Evolutionary conservation across 2,329 filamentous ascomycete genomes (phyloP).

Genomic region (Ophiostoma sp.): DNA sequence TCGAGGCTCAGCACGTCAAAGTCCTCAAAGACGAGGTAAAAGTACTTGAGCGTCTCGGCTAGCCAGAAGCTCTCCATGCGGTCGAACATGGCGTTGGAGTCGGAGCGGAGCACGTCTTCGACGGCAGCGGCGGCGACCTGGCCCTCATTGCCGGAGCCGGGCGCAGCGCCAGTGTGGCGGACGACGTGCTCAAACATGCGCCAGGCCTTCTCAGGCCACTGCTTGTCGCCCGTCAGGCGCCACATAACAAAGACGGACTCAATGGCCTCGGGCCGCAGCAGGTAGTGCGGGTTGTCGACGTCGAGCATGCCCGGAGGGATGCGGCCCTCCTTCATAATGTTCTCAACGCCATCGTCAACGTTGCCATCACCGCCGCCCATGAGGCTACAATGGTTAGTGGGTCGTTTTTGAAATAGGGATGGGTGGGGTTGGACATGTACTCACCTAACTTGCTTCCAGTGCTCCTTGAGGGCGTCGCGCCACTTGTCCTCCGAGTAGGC

Average conservation of each 20-base stretch:
- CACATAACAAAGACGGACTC: constrained; percentile 80
- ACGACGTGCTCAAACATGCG: constrained; percentile 68
- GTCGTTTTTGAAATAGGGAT: no score
- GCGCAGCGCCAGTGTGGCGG: constrained; percentile 58
- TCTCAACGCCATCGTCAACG: constrained; percentile 37
- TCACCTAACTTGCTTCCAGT: constrained; percentile 24
- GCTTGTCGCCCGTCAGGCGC: constrained; percentile 66
- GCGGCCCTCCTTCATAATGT: constrained; percentile 44
- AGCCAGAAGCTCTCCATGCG: constrained; percentile 78
- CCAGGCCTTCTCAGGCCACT: constrained; percentile 70
- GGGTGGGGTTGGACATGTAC: no score
- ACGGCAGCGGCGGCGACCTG: constrained; percentile 64
- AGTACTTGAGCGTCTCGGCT: constrained; percentile 67
- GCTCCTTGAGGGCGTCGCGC: constrained; percentile 31
- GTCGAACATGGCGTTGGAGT: constrained; percentile 47
- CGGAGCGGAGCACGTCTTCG: constrained; percentile 59
- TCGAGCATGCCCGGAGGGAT: constrained; percentile 57
- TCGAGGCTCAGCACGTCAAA: constrained; percentile 61
- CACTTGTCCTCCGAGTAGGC: constrained; percentile 33
- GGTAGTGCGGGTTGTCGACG: constrained; percentile 59
- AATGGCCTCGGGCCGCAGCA: constrained; percentile 74
- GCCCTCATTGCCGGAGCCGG: constrained; percentile 10
- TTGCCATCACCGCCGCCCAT: constrained; percentile 18
- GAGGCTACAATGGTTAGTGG: background rate
- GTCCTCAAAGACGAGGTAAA: constrained; percentile 63